phyloP scores from a whole-genome alignment of 1,139 yeast species.

The Pichia sorboxylosa region DNA sequence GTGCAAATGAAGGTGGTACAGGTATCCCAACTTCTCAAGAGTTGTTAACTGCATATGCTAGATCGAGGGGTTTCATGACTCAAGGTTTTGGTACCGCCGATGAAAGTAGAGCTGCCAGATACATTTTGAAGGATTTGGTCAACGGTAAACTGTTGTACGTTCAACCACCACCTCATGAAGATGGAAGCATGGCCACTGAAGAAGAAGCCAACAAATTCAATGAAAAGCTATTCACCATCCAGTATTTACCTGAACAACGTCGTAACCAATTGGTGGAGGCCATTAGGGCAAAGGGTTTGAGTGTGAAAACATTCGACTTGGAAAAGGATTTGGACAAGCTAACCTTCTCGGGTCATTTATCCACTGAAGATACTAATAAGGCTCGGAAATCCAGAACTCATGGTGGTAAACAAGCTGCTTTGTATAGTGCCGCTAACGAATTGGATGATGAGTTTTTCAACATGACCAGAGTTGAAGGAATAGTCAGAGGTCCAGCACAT shows the following conservation, averaged over 20 bases:
- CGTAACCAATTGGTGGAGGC: slow-evolving; percentile 64
- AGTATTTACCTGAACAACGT: slow-evolving; percentile 59
- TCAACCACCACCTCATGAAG: slow-evolving; percentile 73
- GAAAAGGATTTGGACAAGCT: slow-evolving; percentile 58
- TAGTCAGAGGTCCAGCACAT: slow-evolving; percentile 64
- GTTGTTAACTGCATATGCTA: slow-evolving; percentile 80
- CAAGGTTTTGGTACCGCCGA: slow-evolving; percentile 97
- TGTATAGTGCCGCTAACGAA: slow-evolving; percentile 66
- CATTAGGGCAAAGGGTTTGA: slow-evolving; percentile 41
- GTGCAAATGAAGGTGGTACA: slow-evolving; percentile 76
- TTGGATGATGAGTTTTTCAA: slow-evolving; percentile 77
- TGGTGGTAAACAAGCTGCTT: slow-evolving; percentile 75
- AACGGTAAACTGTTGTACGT: slow-evolving; percentile 79
- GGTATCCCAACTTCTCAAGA: slow-evolving; percentile 87
- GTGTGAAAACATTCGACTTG: slow-evolving; percentile 46
- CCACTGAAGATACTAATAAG: slow-evolving; percentile 32
- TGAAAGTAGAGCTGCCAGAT: slow-evolving; percentile 89
- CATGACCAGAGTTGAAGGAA: slow-evolving; percentile 53
- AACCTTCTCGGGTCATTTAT: slow-evolving; percentile 71
- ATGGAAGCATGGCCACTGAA: slow-evolving; percentile 33
- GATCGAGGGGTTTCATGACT: slow-evolving; percentile 95
- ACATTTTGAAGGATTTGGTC: slow-evolving; percentile 87
- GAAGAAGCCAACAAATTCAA: slow-evolving; percentile 61
- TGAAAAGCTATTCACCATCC: slow-evolving; percentile 54
- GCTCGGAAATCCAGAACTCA: slow-evolving; percentile 34